Percentiles rank a stretch among this genome's conserved stretches.
Conservation (phyloP, 2,329 filamentous ascomycete species). For the Pestalotiopsis sp. region DNA sequence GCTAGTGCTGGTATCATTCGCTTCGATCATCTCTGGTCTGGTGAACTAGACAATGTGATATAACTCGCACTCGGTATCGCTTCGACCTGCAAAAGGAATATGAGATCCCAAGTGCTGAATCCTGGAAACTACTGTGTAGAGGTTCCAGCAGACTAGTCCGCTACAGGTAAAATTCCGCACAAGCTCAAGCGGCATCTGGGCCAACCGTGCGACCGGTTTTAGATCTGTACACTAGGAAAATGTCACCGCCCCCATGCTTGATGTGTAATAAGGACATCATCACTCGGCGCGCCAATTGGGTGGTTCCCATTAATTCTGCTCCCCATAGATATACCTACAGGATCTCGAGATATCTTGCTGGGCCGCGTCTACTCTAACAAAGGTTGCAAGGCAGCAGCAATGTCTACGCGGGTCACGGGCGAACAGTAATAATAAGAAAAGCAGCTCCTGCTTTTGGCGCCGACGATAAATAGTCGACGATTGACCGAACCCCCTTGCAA, state of each 20-base stretch:
- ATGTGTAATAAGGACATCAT: constrained; percentile 10
- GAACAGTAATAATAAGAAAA: neutral
- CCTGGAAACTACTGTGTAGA: neutral
- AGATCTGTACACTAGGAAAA: neutral
- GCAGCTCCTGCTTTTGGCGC: neutral
- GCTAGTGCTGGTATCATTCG: neutral
- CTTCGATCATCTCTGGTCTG: neutral
- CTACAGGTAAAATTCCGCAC: neutral
- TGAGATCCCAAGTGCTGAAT: neutral
- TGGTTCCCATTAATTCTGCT: neutral
- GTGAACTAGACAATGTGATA: neutral
- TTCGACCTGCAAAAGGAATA: neutral
- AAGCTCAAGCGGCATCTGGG: neutral
- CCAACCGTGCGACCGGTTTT: neutral
- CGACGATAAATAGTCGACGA: neutral
- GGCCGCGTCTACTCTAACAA: neutral
- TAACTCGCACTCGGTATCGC: constrained; percentile 2
- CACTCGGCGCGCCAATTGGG: neutral
- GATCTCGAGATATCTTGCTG: neutral
- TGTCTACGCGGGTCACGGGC: neutral
- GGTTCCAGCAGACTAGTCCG: neutral
- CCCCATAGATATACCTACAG: neutral
- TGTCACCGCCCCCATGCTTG: neutral
- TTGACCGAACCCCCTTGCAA: neutral
- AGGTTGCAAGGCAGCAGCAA: neutral